Evolutionary conservation across 306 rosid genomes (phyloP).

Genomic region (Quercus mongolica): DNA sequence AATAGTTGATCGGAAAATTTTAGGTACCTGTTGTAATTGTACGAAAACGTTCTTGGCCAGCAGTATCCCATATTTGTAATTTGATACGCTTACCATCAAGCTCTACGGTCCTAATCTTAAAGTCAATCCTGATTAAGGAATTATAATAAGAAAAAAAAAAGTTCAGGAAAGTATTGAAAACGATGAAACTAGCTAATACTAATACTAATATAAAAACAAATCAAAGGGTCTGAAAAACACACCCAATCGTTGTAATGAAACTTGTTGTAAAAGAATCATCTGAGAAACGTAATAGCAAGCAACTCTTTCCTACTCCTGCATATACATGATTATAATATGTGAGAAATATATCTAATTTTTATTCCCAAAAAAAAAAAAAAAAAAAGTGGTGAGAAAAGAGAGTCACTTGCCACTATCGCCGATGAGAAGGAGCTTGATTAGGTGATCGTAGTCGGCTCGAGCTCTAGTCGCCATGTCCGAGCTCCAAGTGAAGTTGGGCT

Average conservation of each 20-base stretch:
- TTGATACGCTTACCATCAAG: slow-evolving; percentile 32
- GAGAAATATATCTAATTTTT: background rate
- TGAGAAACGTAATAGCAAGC: slow-evolving; percentile 30
- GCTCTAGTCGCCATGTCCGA: slow-evolving; percentile 22
- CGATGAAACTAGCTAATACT: background rate
- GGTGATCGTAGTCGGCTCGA: slow-evolving; percentile 30
- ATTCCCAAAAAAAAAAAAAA: background rate
- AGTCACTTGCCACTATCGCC: slow-evolving; percentile 29
- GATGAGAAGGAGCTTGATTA: slow-evolving; percentile 32
- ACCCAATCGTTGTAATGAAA: slow-evolving; percentile 36
- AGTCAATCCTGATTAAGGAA: slow-evolving; percentile 27
- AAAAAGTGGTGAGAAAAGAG: background rate
- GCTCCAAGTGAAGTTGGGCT: background rate
- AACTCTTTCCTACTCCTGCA: slow-evolving; percentile 40
- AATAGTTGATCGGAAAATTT: background rate
- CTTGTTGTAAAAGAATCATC: slow-evolving; percentile 32
- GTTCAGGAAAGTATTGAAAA: background rate
- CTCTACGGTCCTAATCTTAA: slow-evolving; percentile 30
- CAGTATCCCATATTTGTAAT: slow-evolving; percentile 39
- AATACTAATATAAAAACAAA: background rate
- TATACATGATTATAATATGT: background rate
- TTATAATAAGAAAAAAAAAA: background rate
- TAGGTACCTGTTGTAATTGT: slow-evolving; percentile 31
- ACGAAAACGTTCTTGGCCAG: slow-evolving; percentile 37
- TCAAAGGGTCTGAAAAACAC: background rate